Evolutionary conservation across 2,329 filamentous ascomycete genomes (phyloP).

Genomic region (Aspergillus calidoustus): DNA sequence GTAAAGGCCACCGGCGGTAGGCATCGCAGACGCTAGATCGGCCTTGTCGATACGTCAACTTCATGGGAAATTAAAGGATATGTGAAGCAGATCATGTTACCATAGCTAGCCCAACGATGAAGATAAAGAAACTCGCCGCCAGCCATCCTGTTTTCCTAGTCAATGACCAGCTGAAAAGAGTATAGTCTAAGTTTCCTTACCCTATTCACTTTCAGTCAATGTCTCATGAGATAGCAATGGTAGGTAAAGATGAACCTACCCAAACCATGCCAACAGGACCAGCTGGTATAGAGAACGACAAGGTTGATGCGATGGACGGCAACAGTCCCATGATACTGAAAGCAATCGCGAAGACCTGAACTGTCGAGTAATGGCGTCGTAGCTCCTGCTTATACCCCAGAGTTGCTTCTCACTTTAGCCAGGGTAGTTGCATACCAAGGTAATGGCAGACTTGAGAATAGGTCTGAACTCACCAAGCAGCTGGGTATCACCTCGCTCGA

Average conservation of each 20-base stretch:
- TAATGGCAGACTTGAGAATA: neutral
- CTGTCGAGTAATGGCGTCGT: conserved; percentile 62
- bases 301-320: conserved; percentile 63
- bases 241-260: conserved; percentile 39
- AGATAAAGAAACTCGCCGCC: conserved; percentile 59
- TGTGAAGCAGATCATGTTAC: conserved; percentile 39
- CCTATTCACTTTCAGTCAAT: conserved; percentile 17
- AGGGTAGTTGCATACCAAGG: conserved; percentile 15
- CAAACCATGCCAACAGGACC: conserved; percentile 66
- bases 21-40: conserved; percentile 59
- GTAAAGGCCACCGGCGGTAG: conserved; percentile 62
- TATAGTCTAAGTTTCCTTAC: conserved; percentile 2
- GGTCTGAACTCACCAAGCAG: conserved; percentile 6
- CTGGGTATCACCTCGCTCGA: conserved; percentile 29
- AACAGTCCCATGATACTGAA: conserved; percentile 65
- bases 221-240: conserved; percentile 16
- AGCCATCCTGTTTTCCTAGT: conserved; percentile 53
- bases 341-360: conserved; percentile 64
- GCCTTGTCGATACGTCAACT: conserved; percentile 37
- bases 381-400: conserved; percentile 63
- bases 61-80: neutral
- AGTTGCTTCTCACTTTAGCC: conserved; percentile 29
- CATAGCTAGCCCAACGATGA: conserved; percentile 64
- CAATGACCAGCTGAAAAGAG: neutral
- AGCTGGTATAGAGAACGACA: conserved; percentile 62